Conservation (phyloP, 164 flowering plant species). For the Umbellularia californica region DNA sequence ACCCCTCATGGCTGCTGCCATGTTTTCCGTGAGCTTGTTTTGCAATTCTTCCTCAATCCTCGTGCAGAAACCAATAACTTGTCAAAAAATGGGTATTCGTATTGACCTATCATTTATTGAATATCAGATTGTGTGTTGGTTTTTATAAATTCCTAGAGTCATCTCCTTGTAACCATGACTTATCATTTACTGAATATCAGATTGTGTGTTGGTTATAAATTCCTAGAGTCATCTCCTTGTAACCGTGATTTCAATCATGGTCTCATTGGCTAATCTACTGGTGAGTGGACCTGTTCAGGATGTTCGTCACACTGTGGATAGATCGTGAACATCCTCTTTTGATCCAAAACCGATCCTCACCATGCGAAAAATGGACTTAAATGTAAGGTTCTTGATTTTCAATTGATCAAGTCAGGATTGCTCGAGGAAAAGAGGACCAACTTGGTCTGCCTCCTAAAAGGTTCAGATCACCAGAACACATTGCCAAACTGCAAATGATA, state of each 20-base stretch:
- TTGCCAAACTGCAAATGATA: too few relatives aligned
- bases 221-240: background rate
- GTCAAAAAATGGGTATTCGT: background rate
- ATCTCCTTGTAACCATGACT: background rate
- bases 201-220: background rate
- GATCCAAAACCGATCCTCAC: background rate
- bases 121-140: background rate
- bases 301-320: background rate
- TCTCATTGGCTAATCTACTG: too few relatives aligned
- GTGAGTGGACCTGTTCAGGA: too few relatives aligned
- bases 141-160: background rate
- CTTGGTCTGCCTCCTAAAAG: too few relatives aligned
- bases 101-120: background rate
- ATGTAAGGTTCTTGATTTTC: background rate
- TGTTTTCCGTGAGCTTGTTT: background rate
- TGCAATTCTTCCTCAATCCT: background rate
- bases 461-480: too few relatives aligned
- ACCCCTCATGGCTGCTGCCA: background rate
- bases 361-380: background rate
- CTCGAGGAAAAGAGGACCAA: too few relatives aligned
- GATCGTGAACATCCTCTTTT: background rate
- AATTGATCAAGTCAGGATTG: too few relatives aligned
- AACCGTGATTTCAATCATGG: background rate
- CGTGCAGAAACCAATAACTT: background rate
- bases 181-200: background rate